phyloP scores from a whole-genome alignment of 768 basidiomycete genomes.

The Trametes cubensis region DNA sequence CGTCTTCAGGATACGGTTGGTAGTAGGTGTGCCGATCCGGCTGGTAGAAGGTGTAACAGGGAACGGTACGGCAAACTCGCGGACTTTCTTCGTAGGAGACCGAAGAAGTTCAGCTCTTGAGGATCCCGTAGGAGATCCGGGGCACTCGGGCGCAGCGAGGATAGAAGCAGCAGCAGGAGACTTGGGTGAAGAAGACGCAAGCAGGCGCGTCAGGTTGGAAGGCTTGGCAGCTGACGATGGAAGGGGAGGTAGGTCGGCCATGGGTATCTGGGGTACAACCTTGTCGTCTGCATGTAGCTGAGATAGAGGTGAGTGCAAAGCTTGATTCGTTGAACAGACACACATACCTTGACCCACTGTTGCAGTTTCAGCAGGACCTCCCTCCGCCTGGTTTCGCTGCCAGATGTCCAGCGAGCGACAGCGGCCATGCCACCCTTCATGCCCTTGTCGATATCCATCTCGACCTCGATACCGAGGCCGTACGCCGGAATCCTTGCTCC shows the following conservation, averaged over 20 bases:
- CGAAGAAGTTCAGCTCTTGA: slow-evolving; percentile 37
- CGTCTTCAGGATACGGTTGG: slow-evolving; percentile 33
- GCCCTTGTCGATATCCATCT: slow-evolving; percentile 81
- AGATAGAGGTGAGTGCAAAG: slow-evolving; percentile 15
- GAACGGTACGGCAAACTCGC: slow-evolving; percentile 53
- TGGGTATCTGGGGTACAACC: slow-evolving; percentile 60
- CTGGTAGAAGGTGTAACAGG: slow-evolving; percentile 43
- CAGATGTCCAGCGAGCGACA: slow-evolving; percentile 85
- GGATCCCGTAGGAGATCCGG: slow-evolving; percentile 41
- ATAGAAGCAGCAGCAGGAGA: slow-evolving; percentile 36
- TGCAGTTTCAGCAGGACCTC: slow-evolving; percentile 62
- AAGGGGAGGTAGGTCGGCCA: slow-evolving; percentile 67
- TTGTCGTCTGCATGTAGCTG: slow-evolving; percentile 54
- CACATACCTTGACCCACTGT: slow-evolving; percentile 63
- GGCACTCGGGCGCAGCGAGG: slow-evolving; percentile 36
- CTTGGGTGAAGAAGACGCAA: slow-evolving; percentile 78
- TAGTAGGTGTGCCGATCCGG: slow-evolving; percentile 46
- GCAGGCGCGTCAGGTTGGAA: slow-evolving; percentile 67
- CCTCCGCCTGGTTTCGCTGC: slow-evolving; percentile 59
- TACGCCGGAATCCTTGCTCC: slow-evolving; percentile 77
- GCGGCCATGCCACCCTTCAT: slow-evolving; percentile 86
- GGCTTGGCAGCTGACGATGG: slow-evolving; percentile 51
- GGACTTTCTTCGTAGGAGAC: slow-evolving; percentile 37
- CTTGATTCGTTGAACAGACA: neutral
- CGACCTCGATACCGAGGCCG: slow-evolving; percentile 85